Base-by-base conservation (phyloP, 306 rosid species). In the Carpinus fangiana region DNA sequence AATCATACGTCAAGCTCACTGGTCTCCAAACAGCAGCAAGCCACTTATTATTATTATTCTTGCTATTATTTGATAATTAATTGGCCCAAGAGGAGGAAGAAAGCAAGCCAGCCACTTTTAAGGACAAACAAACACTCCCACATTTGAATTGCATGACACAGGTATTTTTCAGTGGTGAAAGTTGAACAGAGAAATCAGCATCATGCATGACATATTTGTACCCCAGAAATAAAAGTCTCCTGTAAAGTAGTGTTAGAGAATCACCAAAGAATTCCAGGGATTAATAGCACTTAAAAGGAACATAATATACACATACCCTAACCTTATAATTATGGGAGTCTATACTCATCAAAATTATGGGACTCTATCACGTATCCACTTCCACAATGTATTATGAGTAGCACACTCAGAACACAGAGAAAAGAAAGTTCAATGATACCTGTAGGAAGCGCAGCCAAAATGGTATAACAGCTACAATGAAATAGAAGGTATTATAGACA, bases 371-470 rank as follows among this genome's bases (percentile, higher is more conserved):
- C 41, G 31, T 6, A 23, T 62, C 31, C 68, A 60, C 28, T 59
- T 72, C 16, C 67, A 73, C 38, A 60, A 53, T 74, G 83, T 0
- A 41, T 41, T 7, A 5, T 41, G 7, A 41, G 45, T 41, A 0
- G 45, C 45, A 5, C 45, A 41, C 45, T 41, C 45, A 5, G 5
- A 41, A 41, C 45, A 41, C 12, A 10, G 18, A 23, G 14, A 64
- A 82, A 26, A 62, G 56, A 46, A 59, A 34, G 21, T 64, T 34
- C 21, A 7, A 62, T 50, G 70, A 67, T 26, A 87, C 93, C 91
- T 91, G 93, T 43, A 87, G 82, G 76, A 91, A 77, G 50, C 92
- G 90, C 72, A 91, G 82, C 92, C 91, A 88, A 72, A 70, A 91
- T 34, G 97, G 91, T 72, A 89, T 41, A 73, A 89, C 52, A 69